Base-by-base conservation (phyloP, 805 yeast species). In the Cyberlindnera lachancei region DNA sequence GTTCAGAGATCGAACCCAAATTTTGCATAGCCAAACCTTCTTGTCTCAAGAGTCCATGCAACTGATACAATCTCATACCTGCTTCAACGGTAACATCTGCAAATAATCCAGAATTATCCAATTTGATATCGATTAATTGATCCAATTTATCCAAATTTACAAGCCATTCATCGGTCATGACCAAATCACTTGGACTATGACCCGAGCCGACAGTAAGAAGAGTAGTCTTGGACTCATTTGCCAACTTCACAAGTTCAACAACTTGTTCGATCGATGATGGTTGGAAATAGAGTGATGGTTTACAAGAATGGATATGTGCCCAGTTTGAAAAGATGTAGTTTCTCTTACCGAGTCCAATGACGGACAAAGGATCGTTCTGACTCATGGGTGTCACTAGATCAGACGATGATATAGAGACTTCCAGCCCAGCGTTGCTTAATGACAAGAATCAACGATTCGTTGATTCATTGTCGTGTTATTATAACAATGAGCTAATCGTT, bases 71-170 rank as follows among this genome's bases (percentile, higher is more conserved):
- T 40, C 96, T 66, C 34, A 84, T 68, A 18, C 98, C 98, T 0
- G 96, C 95, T 56, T 90, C 94, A n/a, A 87, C 95, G 0, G 92
- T 81, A 33, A 90, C 76, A 58, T 90, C 97, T 7, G 94, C 82
- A 54, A 65, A 90, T 39, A 75, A 67, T 8, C 78, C 77, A n/a
- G 75, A 71, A 15, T 53, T 57, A 34, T 73, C 65, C 23, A 66
- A 69, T 23, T 64, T 55, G 30, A 71, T 55, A 7, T 50, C 56
- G 17, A 79, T 44, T 14, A 86, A 73, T n/a, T 55, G 48, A 53
- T 75, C 72, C 53, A 82, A 70, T 36, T 74, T 73, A 57, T 90
- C 97, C 48, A 90, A 66, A 53, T 84, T 88, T 41, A 94, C 72
- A 14, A 92, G 60, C 95, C 96, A 88, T 36, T 83, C 92, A 20